Conservation (phyloP, 371 early-diverging fungal species). For the Mortierella sp. region DNA sequence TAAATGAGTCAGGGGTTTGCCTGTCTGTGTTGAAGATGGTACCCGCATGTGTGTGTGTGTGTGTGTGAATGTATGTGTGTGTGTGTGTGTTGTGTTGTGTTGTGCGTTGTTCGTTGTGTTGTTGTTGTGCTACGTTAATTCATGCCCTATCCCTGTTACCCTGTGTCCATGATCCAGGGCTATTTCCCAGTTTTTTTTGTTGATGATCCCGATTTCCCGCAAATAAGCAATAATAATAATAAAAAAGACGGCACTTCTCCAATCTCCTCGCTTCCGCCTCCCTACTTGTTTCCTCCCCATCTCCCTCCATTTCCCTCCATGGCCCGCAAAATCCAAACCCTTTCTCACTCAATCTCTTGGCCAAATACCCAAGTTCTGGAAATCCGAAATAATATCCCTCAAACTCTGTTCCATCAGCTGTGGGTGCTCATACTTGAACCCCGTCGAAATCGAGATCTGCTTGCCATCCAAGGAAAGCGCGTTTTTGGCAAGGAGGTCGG, state of each 20-base stretch:
- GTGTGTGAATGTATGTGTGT: no score
- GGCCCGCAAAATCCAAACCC: conserved; percentile 1
- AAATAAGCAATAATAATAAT: background rate
- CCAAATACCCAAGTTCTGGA: conserved; percentile 76
- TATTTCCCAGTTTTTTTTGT: no score
- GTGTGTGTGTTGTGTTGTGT: background rate
- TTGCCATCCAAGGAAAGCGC: conserved; percentile 83
- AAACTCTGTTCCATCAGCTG: conserved; percentile 74
- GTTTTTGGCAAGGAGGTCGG: conserved; percentile 89
- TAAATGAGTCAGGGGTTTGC: background rate
- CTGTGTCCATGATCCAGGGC: no score
- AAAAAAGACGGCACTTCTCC: no score
- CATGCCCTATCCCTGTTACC: no score
- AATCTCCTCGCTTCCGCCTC: background rate
- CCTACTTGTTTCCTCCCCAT: background rate
- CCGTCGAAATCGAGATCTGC: conserved; percentile 79
- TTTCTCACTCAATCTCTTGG: conserved; percentile 59
- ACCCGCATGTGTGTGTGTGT: background rate
- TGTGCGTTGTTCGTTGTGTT: background rate
- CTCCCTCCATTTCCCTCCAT: no score
- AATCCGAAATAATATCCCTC: conserved; percentile 79
- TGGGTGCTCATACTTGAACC: conserved; percentile 81
- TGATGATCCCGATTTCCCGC: background rate
- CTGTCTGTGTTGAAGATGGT: background rate
- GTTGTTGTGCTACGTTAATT: background rate